These are phyloP conservation scores for Veloporphyrellus conicus DNA, from an alignment of 1,284 basidiomycete genomes.

Conservation along the genomic window DNA sequence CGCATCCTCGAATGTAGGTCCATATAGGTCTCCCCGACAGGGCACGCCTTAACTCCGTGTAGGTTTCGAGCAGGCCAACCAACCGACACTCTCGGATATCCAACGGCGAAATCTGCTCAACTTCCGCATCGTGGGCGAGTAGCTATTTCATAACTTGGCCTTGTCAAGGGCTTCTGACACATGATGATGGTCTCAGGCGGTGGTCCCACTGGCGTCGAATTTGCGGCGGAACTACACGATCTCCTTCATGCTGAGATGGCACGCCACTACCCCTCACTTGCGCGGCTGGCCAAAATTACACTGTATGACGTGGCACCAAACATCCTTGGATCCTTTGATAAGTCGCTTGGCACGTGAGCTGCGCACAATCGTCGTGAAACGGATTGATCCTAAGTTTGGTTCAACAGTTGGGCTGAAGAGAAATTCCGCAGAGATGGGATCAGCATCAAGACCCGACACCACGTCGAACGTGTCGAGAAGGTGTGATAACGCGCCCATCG, in stretches of 20 bases:
- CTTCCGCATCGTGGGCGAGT: slow-evolving; percentile 75
- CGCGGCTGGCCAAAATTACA: slow-evolving; percentile 62
- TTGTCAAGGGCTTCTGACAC: slow-evolving; percentile 3
- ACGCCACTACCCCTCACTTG: slow-evolving; percentile 61
- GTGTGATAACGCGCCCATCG: slow-evolving; percentile 34
- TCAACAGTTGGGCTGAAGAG: slow-evolving; percentile 59
- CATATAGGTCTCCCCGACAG: background rate
- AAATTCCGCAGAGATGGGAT: slow-evolving; percentile 79
- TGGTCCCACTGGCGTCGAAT: slow-evolving; percentile 78
- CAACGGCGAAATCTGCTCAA: slow-evolving; percentile 67
- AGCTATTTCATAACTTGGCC: background rate
- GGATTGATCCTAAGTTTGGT: slow-evolving; percentile 9
- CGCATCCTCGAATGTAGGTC: slow-evolving; percentile 68
- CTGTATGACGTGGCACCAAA: slow-evolving; percentile 78
- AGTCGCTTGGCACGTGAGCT: slow-evolving; percentile 58
- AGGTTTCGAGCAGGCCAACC: slow-evolving; percentile 79
- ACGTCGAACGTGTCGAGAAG: slow-evolving; percentile 73
- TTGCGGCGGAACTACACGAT: slow-evolving; percentile 84
- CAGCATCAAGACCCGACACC: slow-evolving; percentile 69
- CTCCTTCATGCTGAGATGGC: slow-evolving; percentile 73
- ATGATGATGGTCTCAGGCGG: slow-evolving; percentile 42
- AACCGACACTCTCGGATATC: slow-evolving; percentile 62
- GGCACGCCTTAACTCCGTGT: slow-evolving; percentile 1
- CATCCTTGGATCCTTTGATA: slow-evolving; percentile 79
- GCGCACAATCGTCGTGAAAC: slow-evolving; percentile 1